Percentiles rank a stretch among this genome's conserved stretches.
phyloP scores from a whole-genome alignment of 2,329 filamentous ascomycete species.

The Talaromyces sp. region DNA sequence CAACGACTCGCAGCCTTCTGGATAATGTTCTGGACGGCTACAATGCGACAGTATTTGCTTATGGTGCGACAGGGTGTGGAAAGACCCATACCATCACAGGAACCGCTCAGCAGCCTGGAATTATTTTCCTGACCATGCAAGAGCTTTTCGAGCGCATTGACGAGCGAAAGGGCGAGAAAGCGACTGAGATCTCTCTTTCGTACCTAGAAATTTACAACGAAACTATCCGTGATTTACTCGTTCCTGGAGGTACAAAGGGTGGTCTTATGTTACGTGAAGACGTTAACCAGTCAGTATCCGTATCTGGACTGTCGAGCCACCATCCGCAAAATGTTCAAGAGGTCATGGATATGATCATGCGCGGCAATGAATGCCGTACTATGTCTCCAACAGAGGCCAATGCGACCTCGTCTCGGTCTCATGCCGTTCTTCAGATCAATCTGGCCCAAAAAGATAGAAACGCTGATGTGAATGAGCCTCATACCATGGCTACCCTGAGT shows the following conservation, averaged over 20 bases:
- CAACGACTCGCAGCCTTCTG: conserved; percentile 84
- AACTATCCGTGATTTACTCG: conserved; percentile 90
- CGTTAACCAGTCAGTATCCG: conserved; percentile 87
- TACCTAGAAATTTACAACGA: conserved; percentile 99
- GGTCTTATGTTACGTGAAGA: conserved; percentile 93
- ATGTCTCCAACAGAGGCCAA: conserved; percentile 98
- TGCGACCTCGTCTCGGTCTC: conserved; percentile 93
- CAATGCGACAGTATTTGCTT: conserved; percentile 98
- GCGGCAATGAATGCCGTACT: conserved; percentile 90
- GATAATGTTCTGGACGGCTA: conserved; percentile 96
- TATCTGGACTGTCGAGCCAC: conserved; percentile 87
- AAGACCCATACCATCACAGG: conserved; percentile 98
- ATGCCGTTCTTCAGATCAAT: conserved; percentile 97
- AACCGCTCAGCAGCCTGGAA: conserved; percentile 87
- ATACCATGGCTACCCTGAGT: conserved; percentile 96
- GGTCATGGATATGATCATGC: conserved; percentile 99
- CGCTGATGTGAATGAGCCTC: conserved; percentile 86
- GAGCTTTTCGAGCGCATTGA: conserved; percentile 94
- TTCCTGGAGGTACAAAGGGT: conserved; percentile 79
- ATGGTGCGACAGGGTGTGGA: conserved; percentile 95
- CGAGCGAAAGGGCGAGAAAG: conserved; percentile 83
- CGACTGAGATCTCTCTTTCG: conserved; percentile 86
- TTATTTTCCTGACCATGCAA: conserved; percentile 99
- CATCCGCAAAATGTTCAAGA: conserved; percentile 88
- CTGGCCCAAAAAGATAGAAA: conserved; percentile 92